A percentile compares a stretch with the other conserved stretches of the same genome.
phyloP scores from a whole-genome alignment of 192 early-diverging fungal genomes.

The Backusella westeae region DNA sequence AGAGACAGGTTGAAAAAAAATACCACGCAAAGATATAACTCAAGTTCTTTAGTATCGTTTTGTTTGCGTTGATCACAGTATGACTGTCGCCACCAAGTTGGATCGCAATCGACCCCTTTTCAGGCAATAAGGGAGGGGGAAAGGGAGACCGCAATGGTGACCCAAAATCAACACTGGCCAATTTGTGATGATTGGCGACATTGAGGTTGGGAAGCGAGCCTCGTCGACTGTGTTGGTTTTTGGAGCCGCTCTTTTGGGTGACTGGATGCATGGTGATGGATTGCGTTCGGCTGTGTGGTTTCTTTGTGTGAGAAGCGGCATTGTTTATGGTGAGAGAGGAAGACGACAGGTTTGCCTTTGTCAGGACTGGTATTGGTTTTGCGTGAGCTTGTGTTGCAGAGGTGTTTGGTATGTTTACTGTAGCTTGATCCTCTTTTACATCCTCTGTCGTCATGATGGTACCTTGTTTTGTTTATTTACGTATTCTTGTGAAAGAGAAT shows the following conservation, averaged over 20 bases:
- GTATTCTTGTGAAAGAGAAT: background rate
- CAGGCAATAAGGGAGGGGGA: background rate
- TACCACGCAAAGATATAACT: slow-evolving; percentile 67
- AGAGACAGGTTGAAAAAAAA: slow-evolving; percentile 68
- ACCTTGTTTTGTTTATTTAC: background rate
- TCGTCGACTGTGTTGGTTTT: background rate
- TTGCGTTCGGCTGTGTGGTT: slow-evolving; percentile 5
- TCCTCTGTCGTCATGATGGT: background rate
- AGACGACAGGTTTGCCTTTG: background rate
- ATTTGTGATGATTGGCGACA: background rate
- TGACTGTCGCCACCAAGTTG: background rate
- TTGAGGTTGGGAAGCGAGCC: background rate
- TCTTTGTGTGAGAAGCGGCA: background rate
- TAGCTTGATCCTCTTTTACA: background rate
- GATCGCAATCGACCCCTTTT: background rate
- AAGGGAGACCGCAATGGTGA: background rate
- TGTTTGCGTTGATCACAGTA: background rate
- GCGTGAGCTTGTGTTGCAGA: background rate
- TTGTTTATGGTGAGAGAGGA: background rate
- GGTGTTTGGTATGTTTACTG: background rate
- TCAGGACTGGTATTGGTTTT: background rate
- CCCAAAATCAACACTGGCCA: background rate
- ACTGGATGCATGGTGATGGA: slow-evolving; percentile 9
- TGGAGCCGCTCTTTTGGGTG: background rate
- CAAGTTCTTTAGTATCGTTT: slow-evolving; percentile 30